Percentiles rank a stretch among this genome's conserved stretches.
These are phyloP conservation scores for Phaeotremella fagi DNA, from an alignment of 768 basidiomycete genomes.

Conservation along the genomic window DNA sequence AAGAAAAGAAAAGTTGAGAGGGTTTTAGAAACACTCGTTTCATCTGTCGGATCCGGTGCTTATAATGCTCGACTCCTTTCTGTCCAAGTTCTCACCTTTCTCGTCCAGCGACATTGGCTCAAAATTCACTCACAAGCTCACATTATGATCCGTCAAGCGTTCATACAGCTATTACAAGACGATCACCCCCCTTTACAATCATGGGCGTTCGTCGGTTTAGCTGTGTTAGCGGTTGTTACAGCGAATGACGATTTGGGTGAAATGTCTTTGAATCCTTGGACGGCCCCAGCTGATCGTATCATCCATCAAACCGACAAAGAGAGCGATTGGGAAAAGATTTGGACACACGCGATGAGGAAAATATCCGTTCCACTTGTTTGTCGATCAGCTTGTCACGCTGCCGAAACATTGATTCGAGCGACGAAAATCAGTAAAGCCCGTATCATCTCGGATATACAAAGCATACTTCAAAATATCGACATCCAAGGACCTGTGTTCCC, in stretches of 20 bases:
- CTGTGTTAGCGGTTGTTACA: conserved; percentile 50
- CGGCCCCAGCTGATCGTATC: conserved; percentile 2
- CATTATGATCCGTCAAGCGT: conserved; percentile 55
- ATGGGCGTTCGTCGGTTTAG: conserved; percentile 78
- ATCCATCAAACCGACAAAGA: background rate
- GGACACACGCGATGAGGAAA: conserved; percentile 76
- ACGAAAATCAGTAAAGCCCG: conserved; percentile 54
- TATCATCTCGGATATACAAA: conserved; percentile 68
- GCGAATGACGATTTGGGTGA: background rate
- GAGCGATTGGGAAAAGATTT: conserved; percentile 66
- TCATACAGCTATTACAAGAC: conserved; percentile 61
- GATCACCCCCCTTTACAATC: conserved; percentile 67
- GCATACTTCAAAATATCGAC: conserved; percentile 72
- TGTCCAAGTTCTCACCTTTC: conserved; percentile 76
- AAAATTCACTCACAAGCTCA: conserved; percentile 60
- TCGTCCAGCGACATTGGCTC: conserved; percentile 73
- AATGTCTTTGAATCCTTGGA: background rate
- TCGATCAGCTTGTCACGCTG: conserved; percentile 72
- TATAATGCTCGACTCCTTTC: conserved; percentile 48
- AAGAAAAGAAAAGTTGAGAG: conserved; percentile 38
- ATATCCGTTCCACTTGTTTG: conserved; percentile 63
- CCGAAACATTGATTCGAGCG: conserved; percentile 55
- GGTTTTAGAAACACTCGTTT: conserved; percentile 16
- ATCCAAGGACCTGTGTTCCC: conserved; percentile 85
- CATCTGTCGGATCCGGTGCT: conserved; percentile 2